Base-by-base conservation (phyloP, 352 stramenopile species). In the Poterioochromonas sp. region DNA sequence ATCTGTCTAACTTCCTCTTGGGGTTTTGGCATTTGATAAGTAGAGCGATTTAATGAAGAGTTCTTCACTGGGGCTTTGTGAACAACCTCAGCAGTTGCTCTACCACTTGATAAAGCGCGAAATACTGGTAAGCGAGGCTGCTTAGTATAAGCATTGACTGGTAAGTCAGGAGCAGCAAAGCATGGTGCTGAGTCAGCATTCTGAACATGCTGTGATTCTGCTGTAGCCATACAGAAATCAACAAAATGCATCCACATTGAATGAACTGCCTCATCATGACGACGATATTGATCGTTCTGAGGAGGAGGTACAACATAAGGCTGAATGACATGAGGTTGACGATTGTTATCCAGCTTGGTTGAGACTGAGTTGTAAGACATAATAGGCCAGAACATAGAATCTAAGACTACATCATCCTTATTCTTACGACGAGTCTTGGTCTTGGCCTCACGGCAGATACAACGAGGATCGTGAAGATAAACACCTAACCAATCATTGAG, bases 361-460 rank as follows among this genome's bases (percentile, higher is more conserved):
- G 5, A 12, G 20, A 78, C 43, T 12, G 8, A 1, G 35, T 37
- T 47, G 39, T 47, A 47, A 18, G 5, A 1, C 71, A 78, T 78
- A 18, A 53, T 78, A 22, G 71, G 71, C 71, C 71, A 78, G 34
- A 78, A 78, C 3, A 78, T 40, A 35, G 71, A 64, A 34, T 78
- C 71, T 53, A 69, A 12, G 12, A 44, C 20, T 2, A 39, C 29
- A 39, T 78, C 71, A 32, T 78, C 71, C 26, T 51, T 64, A 29
- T 44, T 51, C 71, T 78, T 78, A 11, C 39, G 18, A 8, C 62
- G 15, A 32, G 62, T 71, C 62, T 71, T 71, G 11, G 62, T 71
- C 32, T 71, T 71, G 2, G 62, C 62, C 26, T 71, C 62, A 71
- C 15, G 15, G 26, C 32, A 44, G 41, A 43, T 71, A 15, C 5